phyloP scores from a whole-genome alignment of 495 filamentous ascomycete species.

The Aspergillus funiculosus region DNA sequence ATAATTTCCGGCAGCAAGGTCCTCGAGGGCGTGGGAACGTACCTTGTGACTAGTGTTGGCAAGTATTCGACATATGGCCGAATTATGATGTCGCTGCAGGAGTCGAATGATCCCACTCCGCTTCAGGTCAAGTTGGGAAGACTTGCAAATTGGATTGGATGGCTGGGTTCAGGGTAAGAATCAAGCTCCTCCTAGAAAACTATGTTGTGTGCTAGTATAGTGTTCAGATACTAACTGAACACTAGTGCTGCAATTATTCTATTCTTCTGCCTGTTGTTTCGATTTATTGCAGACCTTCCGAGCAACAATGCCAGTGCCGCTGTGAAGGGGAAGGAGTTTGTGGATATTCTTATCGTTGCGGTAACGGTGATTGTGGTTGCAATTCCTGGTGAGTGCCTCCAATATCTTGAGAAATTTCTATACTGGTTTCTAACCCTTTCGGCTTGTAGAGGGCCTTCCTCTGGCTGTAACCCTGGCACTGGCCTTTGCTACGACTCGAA shows the following conservation, averaged over 20 bases:
- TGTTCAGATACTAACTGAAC: constrained; percentile 22
- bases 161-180: constrained; percentile 42
- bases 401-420: not conserved
- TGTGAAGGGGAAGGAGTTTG: constrained; percentile 57
- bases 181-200: too few species aligned
- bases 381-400: constrained; percentile 46
- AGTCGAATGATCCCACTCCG: constrained; percentile 56
- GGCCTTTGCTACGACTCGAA: constrained; percentile 62
- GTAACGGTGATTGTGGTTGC: constrained; percentile 68
- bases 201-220: too few species aligned
- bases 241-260: constrained; percentile 54
- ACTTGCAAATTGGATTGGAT: constrained; percentile 61
- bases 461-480: constrained; percentile 64
- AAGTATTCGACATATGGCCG: constrained; percentile 60
- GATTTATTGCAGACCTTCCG: constrained; percentile 51
- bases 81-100: constrained; percentile 57
- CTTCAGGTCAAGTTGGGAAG: constrained; percentile 58
- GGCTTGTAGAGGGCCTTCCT: constrained; percentile 57
- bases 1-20: constrained; percentile 61
- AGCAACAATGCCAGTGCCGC: constrained; percentile 44
- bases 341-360: constrained; percentile 62
- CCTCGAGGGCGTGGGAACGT: constrained; percentile 59
- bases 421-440: constrained; percentile 14
- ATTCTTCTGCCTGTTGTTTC: constrained; percentile 57
- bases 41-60: constrained; percentile 59